These are phyloP conservation scores for Lactarius sp. DNA, from an alignment of 768 basidiomycete genomes.

Conservation along the genomic window DNA sequence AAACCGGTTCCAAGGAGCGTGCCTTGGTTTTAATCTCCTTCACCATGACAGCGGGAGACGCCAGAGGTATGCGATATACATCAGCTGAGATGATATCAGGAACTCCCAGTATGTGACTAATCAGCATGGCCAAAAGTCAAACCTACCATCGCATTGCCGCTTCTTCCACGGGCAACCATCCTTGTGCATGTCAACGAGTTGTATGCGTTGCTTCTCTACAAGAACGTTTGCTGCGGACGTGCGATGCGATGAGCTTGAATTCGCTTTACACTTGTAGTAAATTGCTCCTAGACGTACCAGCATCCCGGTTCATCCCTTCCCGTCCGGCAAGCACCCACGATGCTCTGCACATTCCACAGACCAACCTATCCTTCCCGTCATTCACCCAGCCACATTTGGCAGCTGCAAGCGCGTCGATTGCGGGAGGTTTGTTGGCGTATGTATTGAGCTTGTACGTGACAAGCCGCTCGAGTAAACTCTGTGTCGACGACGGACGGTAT, in stretches of 20 bases:
- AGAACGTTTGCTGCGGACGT: constrained; percentile 52
- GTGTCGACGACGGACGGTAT: constrained; percentile 73
- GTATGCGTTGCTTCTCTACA: constrained; percentile 65
- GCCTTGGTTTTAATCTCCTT: constrained; percentile 57
- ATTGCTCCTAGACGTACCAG: constrained; percentile 52
- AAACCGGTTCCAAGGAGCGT: constrained; percentile 43
- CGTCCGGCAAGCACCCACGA: constrained; percentile 72
- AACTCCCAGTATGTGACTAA: not conserved
- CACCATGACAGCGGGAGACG: constrained; percentile 58
- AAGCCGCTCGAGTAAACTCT: constrained; percentile 68
- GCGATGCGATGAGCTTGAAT: constrained; percentile 1
- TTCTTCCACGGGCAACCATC: constrained; percentile 81
- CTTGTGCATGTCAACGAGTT: constrained; percentile 69
- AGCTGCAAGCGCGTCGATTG: constrained; percentile 74
- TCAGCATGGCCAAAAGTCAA: not conserved
- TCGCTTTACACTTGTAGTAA: not conserved
- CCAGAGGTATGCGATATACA: constrained; percentile 53
- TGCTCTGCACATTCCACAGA: constrained; percentile 64
- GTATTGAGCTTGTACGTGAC: constrained; percentile 75
- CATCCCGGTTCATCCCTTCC: constrained; percentile 70
- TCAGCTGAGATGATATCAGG: constrained; percentile 9
- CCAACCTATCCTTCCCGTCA: constrained; percentile 72
- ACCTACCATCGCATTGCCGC: constrained; percentile 73
- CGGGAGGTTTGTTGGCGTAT: constrained; percentile 70
- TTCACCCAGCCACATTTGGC: constrained; percentile 82